phyloP scores from a whole-genome alignment of 345 rosid species.

The Heritiera fomes region DNA sequence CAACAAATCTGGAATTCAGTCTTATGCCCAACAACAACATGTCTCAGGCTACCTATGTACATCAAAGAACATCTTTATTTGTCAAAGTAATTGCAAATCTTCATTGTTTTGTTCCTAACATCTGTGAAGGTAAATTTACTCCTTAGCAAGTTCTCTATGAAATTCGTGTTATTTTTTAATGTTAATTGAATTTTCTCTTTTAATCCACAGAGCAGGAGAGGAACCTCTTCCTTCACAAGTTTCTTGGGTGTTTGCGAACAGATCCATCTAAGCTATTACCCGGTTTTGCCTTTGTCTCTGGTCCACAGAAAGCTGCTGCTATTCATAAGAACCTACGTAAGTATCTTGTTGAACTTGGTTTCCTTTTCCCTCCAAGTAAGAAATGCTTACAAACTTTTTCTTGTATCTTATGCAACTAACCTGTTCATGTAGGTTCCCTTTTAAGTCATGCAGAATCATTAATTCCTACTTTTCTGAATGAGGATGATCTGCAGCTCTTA shows the following conservation, averaged over 20 bases:
- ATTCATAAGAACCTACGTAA: conserved; percentile 74
- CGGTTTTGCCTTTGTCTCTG: conserved; percentile 53
- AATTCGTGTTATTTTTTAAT: neutral
- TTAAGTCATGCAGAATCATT: conserved; percentile 88
- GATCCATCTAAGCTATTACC: conserved; percentile 68
- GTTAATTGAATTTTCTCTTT: conserved; percentile 24
- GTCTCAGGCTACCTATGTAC: conserved; percentile 74
- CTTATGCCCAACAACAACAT: conserved; percentile 47
- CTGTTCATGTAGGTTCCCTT: conserved; percentile 71
- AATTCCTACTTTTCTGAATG: conserved; percentile 61
- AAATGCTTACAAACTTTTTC: conserved; percentile 1
- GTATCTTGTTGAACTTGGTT: conserved; percentile 33
- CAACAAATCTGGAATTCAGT: conserved; percentile 52
- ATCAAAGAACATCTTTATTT: conserved; percentile 84
- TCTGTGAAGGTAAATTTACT: conserved; percentile 71
- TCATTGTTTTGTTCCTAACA: conserved; percentile 80
- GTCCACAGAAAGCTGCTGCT: conserved; percentile 54
- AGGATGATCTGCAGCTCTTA: conserved; percentile 72
- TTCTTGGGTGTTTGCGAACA: conserved; percentile 64
- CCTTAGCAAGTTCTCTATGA: neutral
- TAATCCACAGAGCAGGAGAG: conserved; percentile 82
- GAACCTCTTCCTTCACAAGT: conserved; percentile 72
- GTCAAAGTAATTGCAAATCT: conserved; percentile 95
- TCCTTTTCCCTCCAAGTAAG: neutral
- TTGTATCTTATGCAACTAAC: conserved; percentile 24